These are phyloP conservation scores for Microbotryum lychnidis-dioicae DNA, from an alignment of 1,284 basidiomycete genomes.

Conservation along the genomic window DNA sequence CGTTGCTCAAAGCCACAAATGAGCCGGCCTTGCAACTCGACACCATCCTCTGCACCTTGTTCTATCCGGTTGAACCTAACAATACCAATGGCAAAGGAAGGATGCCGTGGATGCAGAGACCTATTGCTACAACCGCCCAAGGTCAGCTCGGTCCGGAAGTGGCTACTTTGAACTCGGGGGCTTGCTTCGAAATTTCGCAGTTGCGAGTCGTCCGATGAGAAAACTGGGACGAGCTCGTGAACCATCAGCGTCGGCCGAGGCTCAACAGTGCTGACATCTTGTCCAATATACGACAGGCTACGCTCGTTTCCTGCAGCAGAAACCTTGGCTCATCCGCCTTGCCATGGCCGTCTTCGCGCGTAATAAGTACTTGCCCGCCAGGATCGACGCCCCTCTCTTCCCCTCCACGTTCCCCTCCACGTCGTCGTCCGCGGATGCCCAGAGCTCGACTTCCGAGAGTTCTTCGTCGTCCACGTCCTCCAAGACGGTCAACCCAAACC, in stretches of 20 bases:
- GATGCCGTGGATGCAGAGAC: slow-evolving; percentile 15
- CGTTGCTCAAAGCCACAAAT: slow-evolving; percentile 35
- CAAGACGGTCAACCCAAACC: neutral
- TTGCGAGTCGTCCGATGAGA: too few relatives aligned
- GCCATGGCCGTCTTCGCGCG: neutral
- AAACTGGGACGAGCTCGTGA: too few relatives aligned
- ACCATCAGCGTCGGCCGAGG: too few relatives aligned
- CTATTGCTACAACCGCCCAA: slow-evolving; percentile 1
- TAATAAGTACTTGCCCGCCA: slow-evolving; percentile 5
- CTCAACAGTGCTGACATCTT: too few relatives aligned
- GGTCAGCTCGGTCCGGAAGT: too few relatives aligned
- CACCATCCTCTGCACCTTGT: slow-evolving; percentile 42
- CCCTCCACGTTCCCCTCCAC: slow-evolving; percentile 4
- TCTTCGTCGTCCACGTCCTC: too few relatives aligned
- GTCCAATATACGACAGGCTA: slow-evolving; percentile 7
- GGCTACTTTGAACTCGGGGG: too few relatives aligned
- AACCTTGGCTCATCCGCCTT: slow-evolving; percentile 6
- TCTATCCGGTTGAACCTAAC: slow-evolving; percentile 40
- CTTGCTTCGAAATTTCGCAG: too few relatives aligned
- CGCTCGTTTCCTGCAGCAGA: slow-evolving; percentile 11
- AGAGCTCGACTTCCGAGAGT: too few relatives aligned
- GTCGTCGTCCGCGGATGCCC: slow-evolving; percentile 42
- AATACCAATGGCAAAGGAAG: neutral
- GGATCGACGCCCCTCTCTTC: neutral
- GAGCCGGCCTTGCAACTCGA: slow-evolving; percentile 38